Base-by-base conservation (phyloP, 1,284 basidiomycete species). In the Inonotus hispidus region DNA sequence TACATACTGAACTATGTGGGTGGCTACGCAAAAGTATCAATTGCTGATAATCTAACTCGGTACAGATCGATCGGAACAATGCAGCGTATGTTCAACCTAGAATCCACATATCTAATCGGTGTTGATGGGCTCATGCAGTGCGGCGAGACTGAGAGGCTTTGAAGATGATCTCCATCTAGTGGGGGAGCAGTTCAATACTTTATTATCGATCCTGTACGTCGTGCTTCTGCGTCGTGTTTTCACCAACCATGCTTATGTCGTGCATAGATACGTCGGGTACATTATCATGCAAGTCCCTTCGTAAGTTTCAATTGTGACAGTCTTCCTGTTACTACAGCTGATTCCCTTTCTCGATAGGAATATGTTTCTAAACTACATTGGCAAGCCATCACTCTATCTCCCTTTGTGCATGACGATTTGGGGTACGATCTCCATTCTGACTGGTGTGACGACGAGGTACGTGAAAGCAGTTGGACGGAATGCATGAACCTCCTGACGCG, bases 91-190 rank as follows among this genome's bases (percentile, higher is more conserved):
- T 69, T n/a, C 45, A 32, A 3, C 10, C 32, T 45, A 1, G 39
- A 50, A 6, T 46, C 25, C 53, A 25, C 2, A 32, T 29, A 60
- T 23, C 27, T 49, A 14, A 45, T 10, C 27, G 21, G 10, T 53
- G 29, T 19, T 39, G 47, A 59, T 8, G 43, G 53, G 19, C 45
- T 19, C n/a, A 23, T 45, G 53, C 65, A 85, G 84, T 58, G 87
- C 86, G 16, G 87, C 88, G 16, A 75, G 87, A 49, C 68, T 90
- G 43, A 78, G 81, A 62, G 90, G 90, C 1, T 84, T 92, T 63
- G 88, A 91, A 68, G 71, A 76, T 46, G 90, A 92, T 68, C 76
- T 92, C n/a, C 68, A 81, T 35, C 75, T 92, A 39, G 75, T 80
- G 56, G 86, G 82, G 25, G 75, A 76, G 46, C 79, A 92, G 68